Percentiles rank a stretch among this genome's conserved stretches.
These are phyloP conservation scores for Meyerozyma carpophila DNA, from an alignment of 1,139 yeast species.

Conservation along the genomic window DNA sequence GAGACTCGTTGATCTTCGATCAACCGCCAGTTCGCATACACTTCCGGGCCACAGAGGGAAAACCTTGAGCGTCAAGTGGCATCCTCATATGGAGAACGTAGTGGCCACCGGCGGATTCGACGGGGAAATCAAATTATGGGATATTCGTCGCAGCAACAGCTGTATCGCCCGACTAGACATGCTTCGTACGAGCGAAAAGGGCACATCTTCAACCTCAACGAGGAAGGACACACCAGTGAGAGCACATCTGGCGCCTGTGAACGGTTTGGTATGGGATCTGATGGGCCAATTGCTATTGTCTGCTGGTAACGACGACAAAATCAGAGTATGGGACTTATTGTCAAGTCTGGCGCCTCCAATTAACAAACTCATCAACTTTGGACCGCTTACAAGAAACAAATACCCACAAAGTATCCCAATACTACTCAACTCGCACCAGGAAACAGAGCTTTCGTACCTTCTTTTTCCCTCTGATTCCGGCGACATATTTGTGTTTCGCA, in stretches of 20 bases:
- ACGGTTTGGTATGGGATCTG: slow-evolving; percentile 68
- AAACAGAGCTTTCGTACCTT: slow-evolving; percentile 51
- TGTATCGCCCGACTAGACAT: slow-evolving; percentile 61
- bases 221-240: slow-evolving; percentile 32
- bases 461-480: slow-evolving; percentile 78
- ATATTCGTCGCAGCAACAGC: slow-evolving; percentile 61
- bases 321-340: slow-evolving; percentile 68
- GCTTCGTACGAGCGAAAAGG: slow-evolving; percentile 26
- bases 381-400: slow-evolving; percentile 70
- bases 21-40: slow-evolving; percentile 68
- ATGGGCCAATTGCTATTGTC: slow-evolving; percentile 55
- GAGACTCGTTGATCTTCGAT: slow-evolving; percentile 65
- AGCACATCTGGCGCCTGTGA: slow-evolving; percentile 73
- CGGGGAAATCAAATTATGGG: slow-evolving; percentile 70
- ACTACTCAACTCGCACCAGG: slow-evolving; percentile 37
- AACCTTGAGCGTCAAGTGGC: slow-evolving; percentile 69
- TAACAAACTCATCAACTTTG: slow-evolving; percentile 68
- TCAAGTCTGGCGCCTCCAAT: slow-evolving; percentile 41
- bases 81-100: slow-evolving; percentile 56
- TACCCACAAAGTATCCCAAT: slow-evolving; percentile 45
- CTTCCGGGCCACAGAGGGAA: slow-evolving; percentile 61
- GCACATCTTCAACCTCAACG: slow-evolving; percentile 16
- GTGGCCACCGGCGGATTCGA: slow-evolving; percentile 76
- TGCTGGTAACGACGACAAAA: slow-evolving; percentile 72
- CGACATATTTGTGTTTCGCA: slow-evolving; percentile 61